Evolutionary conservation across 768 basidiomycete species (phyloP).

Genomic region (Sarcomyxa edulis): DNA sequence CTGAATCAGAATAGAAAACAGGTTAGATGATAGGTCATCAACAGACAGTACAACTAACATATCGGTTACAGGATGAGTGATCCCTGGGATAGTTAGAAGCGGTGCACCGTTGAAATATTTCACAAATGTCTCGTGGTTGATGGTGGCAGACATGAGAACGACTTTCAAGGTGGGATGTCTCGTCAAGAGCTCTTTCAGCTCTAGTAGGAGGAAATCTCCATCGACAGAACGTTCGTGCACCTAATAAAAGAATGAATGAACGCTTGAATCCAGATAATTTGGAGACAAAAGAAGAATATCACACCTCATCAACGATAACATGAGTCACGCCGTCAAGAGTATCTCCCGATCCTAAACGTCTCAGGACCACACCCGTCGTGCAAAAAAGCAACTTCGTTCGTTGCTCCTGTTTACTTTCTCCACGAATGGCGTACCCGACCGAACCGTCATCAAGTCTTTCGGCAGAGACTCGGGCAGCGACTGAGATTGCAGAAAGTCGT

Average conservation of each 20-base stretch:
- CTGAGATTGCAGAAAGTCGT: slow-evolving; percentile 82
- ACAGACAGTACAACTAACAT: slow-evolving; percentile 37
- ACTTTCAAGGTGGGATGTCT: slow-evolving; percentile 67
- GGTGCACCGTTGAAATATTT: slow-evolving; percentile 82
- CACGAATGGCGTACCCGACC: slow-evolving; percentile 87
- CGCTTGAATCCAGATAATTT: slow-evolving; percentile 3
- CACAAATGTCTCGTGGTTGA: slow-evolving; percentile 83
- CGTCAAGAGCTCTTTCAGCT: slow-evolving; percentile 71
- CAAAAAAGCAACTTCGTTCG: slow-evolving; percentile 82
- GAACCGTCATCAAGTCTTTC: slow-evolving; percentile 75
- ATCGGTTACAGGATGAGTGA: slow-evolving; percentile 73
- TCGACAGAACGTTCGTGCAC: slow-evolving; percentile 92
- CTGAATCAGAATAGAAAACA: slow-evolving; percentile 25
- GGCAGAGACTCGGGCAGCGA: slow-evolving; percentile 80
- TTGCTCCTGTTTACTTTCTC: slow-evolving; percentile 64
- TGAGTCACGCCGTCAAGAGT: slow-evolving; percentile 69
- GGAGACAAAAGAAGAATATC: slow-evolving; percentile 4
- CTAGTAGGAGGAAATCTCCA: slow-evolving; percentile 82
- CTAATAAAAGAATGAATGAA: slow-evolving; percentile 33
- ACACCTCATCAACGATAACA: slow-evolving; percentile 86
- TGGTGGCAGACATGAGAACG: slow-evolving; percentile 91
- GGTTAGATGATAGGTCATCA: background rate
- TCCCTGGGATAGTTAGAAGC: slow-evolving; percentile 78
- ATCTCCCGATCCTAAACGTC: slow-evolving; percentile 73
- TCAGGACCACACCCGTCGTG: slow-evolving; percentile 89